Conservation (phyloP, 257 asterid genomes). For the Solanum pinnatisectum region DNA sequence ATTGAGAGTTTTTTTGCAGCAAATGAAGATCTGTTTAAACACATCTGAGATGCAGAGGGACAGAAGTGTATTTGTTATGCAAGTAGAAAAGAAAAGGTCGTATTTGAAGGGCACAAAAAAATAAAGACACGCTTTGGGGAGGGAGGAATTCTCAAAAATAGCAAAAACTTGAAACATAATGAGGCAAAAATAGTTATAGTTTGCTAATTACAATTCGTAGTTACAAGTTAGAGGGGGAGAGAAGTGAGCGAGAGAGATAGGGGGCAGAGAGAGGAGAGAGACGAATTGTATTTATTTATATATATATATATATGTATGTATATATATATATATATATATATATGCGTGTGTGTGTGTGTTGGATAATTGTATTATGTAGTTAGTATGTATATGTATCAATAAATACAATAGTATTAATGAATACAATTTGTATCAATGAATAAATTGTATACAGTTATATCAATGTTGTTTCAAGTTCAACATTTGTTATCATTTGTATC, state of each 20-base stretch:
- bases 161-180: neutral
- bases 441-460: no score
- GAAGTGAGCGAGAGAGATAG: no score
- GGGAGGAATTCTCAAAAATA: neutral
- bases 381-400: neutral
- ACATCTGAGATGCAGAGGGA: neutral
- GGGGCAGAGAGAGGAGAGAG: neutral
- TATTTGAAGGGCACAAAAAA: neutral
- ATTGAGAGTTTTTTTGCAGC: neutral
- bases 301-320: neutral
- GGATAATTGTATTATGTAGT: no score
- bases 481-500: no score
- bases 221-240: no score
- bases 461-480: no score
- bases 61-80: neutral
- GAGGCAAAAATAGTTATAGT: neutral
- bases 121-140: neutral
- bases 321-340: no score
- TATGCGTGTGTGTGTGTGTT: no score
- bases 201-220: no score
- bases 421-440: no score
- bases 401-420: no score
- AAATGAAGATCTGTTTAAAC: neutral
- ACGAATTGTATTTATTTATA: neutral
- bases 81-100: neutral